A percentile compares a stretch with the other conserved stretches of the same genome.
Conservation (phyloP, 148 eudicot species). For the Oxyria digyna region DNA sequence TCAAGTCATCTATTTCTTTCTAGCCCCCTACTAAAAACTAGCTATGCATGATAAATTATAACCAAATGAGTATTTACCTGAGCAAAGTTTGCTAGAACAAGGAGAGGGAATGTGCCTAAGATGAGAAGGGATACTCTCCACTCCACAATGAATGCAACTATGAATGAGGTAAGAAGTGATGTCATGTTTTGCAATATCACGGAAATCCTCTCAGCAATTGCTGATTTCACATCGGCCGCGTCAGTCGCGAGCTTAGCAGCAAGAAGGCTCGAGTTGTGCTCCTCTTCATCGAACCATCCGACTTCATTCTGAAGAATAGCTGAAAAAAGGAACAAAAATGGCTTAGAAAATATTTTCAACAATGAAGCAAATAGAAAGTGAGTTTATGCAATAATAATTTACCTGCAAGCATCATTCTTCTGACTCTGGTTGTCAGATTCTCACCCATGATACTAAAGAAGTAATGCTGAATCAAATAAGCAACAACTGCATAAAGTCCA, state of each 20-base stretch:
- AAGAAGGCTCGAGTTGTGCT: slow-evolving; percentile 92
- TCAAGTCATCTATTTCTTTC: background rate
- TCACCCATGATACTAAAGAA: slow-evolving; percentile 99
- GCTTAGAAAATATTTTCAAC: background rate
- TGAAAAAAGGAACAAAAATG: slow-evolving; percentile 13
- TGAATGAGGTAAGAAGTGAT: slow-evolving; percentile 92
- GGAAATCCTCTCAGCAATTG: slow-evolving; percentile 97
- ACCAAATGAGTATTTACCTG: slow-evolving; percentile 41
- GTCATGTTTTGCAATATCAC: slow-evolving; percentile 97
- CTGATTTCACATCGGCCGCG: slow-evolving; percentile 96
- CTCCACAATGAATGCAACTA: slow-evolving; percentile 91
- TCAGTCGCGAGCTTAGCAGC: slow-evolving; percentile 92
- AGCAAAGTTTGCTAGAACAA: slow-evolving; percentile 96
- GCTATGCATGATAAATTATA: background rate
- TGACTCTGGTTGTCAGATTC: slow-evolving; percentile 89
- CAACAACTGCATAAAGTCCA: slow-evolving; percentile 87
- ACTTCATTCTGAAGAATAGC: slow-evolving; percentile 98
- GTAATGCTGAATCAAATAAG: slow-evolving; percentile 94
- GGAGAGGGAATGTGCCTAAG: slow-evolving; percentile 92
- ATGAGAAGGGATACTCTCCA: slow-evolving; percentile 99
- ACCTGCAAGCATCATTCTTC: slow-evolving; percentile 99
- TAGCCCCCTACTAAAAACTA: background rate
- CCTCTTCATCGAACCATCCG: slow-evolving; percentile 99
- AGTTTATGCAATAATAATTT: background rate
- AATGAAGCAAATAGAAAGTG: too few species aligned